phyloP scores from a whole-genome alignment of 2,329 filamentous ascomycete species.

The Alternaria viburni region DNA sequence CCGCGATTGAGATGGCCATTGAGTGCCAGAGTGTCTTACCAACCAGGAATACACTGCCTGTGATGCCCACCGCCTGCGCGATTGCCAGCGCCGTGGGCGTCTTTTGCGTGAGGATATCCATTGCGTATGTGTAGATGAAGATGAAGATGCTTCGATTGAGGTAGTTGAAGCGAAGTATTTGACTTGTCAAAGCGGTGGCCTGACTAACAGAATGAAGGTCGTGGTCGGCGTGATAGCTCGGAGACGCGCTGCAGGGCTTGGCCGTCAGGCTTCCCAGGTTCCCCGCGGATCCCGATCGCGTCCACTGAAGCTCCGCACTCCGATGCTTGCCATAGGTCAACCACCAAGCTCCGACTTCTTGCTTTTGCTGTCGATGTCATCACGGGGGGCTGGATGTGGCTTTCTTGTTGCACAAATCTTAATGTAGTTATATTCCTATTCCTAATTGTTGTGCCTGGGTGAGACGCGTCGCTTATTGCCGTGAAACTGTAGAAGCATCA shows the following conservation, averaged over 20 bases:
- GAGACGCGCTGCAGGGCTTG: background rate
- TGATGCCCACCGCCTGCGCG: conserved; percentile 60
- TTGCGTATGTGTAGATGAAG: conserved; percentile 1
- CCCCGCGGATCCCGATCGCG: conserved; percentile 7
- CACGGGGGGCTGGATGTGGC: background rate
- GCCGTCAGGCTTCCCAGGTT: conserved; percentile 1
- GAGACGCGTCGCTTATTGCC: conserved; percentile 9
- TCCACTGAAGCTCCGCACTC: background rate
- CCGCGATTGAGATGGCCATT: background rate
- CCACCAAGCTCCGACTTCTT: background rate
- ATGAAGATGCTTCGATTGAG: background rate
- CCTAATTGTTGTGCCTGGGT: background rate
- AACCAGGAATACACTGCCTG: conserved; percentile 56
- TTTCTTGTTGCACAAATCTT: background rate
- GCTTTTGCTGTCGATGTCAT: background rate
- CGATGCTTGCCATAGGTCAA: background rate
- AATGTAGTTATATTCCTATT: background rate
- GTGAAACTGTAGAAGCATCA: conserved; percentile 15
- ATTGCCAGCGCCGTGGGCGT: conserved; percentile 49
- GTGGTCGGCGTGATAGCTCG: background rate
- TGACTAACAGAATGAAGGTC: background rate
- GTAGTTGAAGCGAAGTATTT: background rate
- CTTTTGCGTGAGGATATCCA: conserved; percentile 34
- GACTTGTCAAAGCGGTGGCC: background rate
- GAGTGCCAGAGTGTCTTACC: conserved; percentile 33